phyloP scores from a whole-genome alignment of 176 grass and related monocot species.

The Musa troglodytarum region DNA sequence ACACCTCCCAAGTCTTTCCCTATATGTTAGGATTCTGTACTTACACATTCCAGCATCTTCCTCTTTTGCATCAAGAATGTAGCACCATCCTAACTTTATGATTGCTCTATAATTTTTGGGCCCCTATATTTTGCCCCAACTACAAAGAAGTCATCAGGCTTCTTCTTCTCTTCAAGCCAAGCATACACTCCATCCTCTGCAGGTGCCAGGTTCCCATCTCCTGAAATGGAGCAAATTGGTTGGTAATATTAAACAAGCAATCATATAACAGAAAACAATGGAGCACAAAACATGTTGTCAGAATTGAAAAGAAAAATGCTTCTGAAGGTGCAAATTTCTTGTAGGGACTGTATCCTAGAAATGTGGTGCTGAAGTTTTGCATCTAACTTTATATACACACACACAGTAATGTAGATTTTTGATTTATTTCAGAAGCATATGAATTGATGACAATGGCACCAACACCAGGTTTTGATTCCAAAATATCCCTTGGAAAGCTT shows the following conservation, averaged over 20 bases:
- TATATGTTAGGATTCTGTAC: background rate
- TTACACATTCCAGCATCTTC: background rate
- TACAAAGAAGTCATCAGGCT: constrained; percentile 33
- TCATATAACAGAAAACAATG: background rate
- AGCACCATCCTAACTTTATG: background rate
- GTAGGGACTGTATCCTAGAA: no score
- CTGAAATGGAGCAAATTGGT: constrained; percentile 31
- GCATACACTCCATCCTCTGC: constrained; percentile 28
- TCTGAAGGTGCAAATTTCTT: no score
- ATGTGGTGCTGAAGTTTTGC: no score
- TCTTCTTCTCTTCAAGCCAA: constrained; percentile 48
- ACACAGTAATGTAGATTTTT: no score
- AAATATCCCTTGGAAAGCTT: background rate
- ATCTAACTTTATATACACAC: no score
- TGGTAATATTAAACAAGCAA: background rate
- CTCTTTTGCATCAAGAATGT: background rate
- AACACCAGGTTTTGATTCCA: background rate
- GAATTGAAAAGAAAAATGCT: no score
- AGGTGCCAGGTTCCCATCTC: background rate
- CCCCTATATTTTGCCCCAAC: constrained; percentile 25
- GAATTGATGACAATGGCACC: background rate
- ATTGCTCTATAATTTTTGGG: constrained; percentile 26
- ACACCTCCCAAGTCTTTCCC: background rate
- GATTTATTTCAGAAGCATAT: no score
- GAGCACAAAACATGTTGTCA: no score